A percentile compares a stretch with the other conserved stretches of the same genome.
phyloP scores from a whole-genome alignment of 768 basidiomycete genomes.

The Neoboletus subvelutipes region DNA sequence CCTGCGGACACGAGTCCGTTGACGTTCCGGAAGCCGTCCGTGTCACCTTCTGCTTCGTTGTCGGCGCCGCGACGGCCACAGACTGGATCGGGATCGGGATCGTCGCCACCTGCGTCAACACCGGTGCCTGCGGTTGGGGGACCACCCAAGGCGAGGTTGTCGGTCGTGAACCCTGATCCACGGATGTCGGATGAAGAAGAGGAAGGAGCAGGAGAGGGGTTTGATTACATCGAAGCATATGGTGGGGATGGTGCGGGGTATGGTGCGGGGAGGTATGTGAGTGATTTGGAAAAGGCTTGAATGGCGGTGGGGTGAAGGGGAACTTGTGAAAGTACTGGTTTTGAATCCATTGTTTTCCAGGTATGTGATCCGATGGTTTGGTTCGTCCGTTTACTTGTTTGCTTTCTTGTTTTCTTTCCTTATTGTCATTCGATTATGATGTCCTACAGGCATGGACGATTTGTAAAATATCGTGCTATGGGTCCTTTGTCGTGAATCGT shows the following conservation, averaged over 20 bases:
- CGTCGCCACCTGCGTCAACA: constrained; percentile 31
- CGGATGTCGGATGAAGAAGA: constrained; percentile 37
- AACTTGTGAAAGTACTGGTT: neutral
- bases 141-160: constrained; percentile 20
- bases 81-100: constrained; percentile 12
- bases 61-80: neutral
- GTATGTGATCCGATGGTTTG: neutral
- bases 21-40: constrained; percentile 46
- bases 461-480: neutral
- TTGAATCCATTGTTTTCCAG: neutral
- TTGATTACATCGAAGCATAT: constrained; percentile 63
- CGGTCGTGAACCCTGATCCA: constrained; percentile 31
- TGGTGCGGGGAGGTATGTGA: constrained; percentile 45
- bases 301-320: neutral
- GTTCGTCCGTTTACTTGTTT: neutral
- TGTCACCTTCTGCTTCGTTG: constrained; percentile 32
- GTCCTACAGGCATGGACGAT: neutral
- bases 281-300: constrained; percentile 39
- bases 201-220: constrained; percentile 33
- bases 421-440: constrained; percentile 15
- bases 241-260: constrained; percentile 36
- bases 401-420: neutral
- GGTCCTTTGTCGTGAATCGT: neutral
- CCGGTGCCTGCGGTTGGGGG: neutral
- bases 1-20: constrained; percentile 49